phyloP scores from a whole-genome alignment of 2,329 filamentous ascomycete genomes.

The Curvularia lunata region DNA sequence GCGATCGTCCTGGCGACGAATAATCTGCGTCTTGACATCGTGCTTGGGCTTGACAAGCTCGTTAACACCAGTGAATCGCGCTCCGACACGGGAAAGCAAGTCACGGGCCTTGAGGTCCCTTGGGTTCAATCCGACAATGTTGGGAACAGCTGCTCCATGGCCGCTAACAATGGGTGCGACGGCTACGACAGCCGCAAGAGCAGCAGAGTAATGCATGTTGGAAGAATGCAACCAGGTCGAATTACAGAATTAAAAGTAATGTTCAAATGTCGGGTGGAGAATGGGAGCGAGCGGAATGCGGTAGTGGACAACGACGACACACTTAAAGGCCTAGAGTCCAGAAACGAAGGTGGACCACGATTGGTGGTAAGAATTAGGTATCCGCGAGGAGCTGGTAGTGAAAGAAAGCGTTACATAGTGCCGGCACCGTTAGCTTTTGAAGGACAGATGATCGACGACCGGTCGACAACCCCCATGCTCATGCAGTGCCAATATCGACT shows the following conservation, averaged over 20 bases:
- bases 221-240: slow-evolving; percentile 18
- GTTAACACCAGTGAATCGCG: slow-evolving; percentile 33
- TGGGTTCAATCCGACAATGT: slow-evolving; percentile 45
- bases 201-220: slow-evolving; percentile 45
- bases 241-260: slow-evolving; percentile 34
- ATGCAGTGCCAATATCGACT: slow-evolving; percentile 33
- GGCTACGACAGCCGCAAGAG: slow-evolving; percentile 39
- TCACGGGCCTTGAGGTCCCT: slow-evolving; percentile 45
- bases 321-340: slow-evolving; percentile 33
- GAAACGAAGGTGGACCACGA: slow-evolving; percentile 27
- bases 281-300: slow-evolving; percentile 39
- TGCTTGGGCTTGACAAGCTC: slow-evolving; percentile 16
- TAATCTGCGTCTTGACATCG: slow-evolving; percentile 24
- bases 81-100: slow-evolving; percentile 38
- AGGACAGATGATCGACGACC: slow-evolving; percentile 25
- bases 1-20: slow-evolving; percentile 40
- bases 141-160: slow-evolving; percentile 41
- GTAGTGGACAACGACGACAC: slow-evolving; percentile 32
- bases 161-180: slow-evolving; percentile 40
- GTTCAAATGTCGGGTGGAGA: slow-evolving; percentile 13
- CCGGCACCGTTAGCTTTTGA: slow-evolving; percentile 27
- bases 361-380: slow-evolving; percentile 25
- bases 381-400: slow-evolving; percentile 24
- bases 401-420: slow-evolving; percentile 14
- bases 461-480: slow-evolving; percentile 21